Evolutionary conservation across 768 basidiomycete genomes (phyloP).

Genomic region (Mycena indigotica): DNA sequence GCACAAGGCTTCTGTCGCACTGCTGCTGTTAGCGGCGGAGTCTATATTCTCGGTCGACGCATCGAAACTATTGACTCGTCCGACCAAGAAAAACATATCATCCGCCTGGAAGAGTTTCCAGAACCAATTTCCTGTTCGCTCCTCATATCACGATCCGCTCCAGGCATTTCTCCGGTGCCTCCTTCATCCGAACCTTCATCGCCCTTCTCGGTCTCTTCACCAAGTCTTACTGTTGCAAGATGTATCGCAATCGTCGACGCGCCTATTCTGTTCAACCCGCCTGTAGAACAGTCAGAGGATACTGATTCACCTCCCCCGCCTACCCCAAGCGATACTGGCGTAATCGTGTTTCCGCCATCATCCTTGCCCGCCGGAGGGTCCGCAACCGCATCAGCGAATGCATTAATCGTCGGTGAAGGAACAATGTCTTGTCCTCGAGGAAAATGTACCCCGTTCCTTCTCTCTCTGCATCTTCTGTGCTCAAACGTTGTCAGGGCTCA

Average conservation of each 20-base stretch:
- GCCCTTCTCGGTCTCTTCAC: slow-evolving; percentile 5
- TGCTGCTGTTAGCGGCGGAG: slow-evolving; percentile 76
- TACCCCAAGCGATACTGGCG: slow-evolving; percentile 55
- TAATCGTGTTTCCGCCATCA: slow-evolving; percentile 77
- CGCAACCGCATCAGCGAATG: slow-evolving; percentile 54
- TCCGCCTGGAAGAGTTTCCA: slow-evolving; percentile 62
- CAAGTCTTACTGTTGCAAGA: slow-evolving; percentile 37
- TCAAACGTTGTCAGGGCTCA: slow-evolving; percentile 49
- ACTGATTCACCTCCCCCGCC: slow-evolving; percentile 25
- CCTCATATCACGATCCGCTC: slow-evolving; percentile 47
- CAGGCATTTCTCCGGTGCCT: slow-evolving; percentile 23
- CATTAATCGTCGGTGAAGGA: slow-evolving; percentile 69
- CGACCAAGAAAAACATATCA: slow-evolving; percentile 36
- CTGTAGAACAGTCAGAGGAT: slow-evolving; percentile 14
- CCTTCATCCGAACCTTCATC: slow-evolving; percentile 2
- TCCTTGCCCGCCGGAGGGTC: slow-evolving; percentile 52
- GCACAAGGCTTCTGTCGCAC: slow-evolving; percentile 89
- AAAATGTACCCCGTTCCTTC: slow-evolving; percentile 52
- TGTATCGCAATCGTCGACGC: slow-evolving; percentile 55
- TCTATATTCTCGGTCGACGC: slow-evolving; percentile 69
- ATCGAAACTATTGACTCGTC: slow-evolving; percentile 29
- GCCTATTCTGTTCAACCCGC: slow-evolving; percentile 27
- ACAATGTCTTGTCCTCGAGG: slow-evolving; percentile 74
- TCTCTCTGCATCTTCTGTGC: slow-evolving; percentile 7
- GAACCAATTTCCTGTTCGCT: slow-evolving; percentile 58